phyloP scores from a whole-genome alignment of 2,329 filamentous ascomycete species.

The Aureobasidium musti region DNA sequence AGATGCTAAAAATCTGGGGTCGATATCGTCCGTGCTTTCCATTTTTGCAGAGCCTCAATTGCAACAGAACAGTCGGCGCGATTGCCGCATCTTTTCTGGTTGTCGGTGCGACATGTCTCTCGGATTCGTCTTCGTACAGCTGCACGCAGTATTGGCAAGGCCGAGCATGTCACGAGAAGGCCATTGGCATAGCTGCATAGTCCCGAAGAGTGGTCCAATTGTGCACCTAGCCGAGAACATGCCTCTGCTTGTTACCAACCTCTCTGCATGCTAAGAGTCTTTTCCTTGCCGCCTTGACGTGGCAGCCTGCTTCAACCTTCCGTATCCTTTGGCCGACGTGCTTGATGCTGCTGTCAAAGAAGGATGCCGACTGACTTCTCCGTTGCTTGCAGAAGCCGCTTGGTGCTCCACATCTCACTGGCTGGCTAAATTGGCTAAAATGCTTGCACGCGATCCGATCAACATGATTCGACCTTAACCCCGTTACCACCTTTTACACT shows the following conservation, averaged over 20 bases:
- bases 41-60: conserved; percentile 4
- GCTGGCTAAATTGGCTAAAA: conserved; percentile 27
- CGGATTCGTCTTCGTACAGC: not conserved
- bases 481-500: conserved; percentile 7
- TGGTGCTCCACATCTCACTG: conserved; percentile 12
- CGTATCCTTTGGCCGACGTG: conserved; percentile 4
- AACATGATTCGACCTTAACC: conserved; percentile 14
- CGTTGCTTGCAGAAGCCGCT: not conserved
- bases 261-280: not conserved
- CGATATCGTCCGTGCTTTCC: conserved; percentile 4
- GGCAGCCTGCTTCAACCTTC: conserved; percentile 10
- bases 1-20: conserved; percentile 20
- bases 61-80: too few relatives aligned
- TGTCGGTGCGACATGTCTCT: not conserved
- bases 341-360: conserved; percentile 6
- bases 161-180: not conserved
- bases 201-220: not conserved
- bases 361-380: conserved; percentile 15
- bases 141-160: not conserved
- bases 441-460: conserved; percentile 14
- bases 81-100: not conserved
- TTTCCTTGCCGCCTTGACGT: conserved; percentile 2
- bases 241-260: not conserved
- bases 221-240: not conserved
- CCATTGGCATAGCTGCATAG: not conserved